Evolutionary conservation across 352 stramenopile genomes (phyloP).

Genomic region (Thalassiosira hispida): DNA sequence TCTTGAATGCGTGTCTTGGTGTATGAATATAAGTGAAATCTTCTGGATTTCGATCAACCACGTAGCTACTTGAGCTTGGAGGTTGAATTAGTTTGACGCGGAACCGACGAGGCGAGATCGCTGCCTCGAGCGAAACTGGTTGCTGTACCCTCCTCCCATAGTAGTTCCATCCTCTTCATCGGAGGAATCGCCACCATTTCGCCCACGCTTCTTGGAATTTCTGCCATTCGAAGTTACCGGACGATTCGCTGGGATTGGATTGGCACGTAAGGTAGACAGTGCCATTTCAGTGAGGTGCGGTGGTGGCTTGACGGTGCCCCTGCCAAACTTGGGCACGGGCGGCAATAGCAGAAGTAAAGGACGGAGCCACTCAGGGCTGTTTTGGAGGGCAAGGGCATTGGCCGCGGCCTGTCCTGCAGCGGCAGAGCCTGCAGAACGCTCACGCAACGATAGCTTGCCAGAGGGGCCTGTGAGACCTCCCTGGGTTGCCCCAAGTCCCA

Average conservation of each 20-base stretch:
- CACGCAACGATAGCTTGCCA: constrained; percentile 63
- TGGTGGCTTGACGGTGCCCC: constrained; percentile 68
- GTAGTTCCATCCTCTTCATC: constrained; percentile 65
- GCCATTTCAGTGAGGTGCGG: constrained; percentile 78
- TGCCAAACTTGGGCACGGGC: constrained; percentile 55
- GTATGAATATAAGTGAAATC: constrained; percentile 13
- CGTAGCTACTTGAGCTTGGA: no score
- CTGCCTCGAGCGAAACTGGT: constrained; percentile 75
- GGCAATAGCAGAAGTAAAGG: constrained; percentile 68
- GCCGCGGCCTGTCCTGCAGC: constrained; percentile 27
- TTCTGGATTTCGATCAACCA: neutral
- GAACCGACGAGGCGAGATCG: constrained; percentile 30
- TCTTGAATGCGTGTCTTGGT: no score
- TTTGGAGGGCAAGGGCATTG: constrained; percentile 60
- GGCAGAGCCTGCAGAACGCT: constrained; percentile 43
- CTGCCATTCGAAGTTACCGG: constrained; percentile 46
- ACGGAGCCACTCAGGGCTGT: constrained; percentile 79
- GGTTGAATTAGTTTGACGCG: constrained; percentile 6
- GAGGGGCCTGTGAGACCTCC: constrained; percentile 38
- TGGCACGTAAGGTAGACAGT: constrained; percentile 62
- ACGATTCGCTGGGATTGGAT: constrained; percentile 62
- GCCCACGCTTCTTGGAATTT: constrained; percentile 45
- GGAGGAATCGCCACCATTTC: constrained; percentile 61
- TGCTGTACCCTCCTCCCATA: constrained; percentile 66
- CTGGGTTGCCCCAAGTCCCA: constrained; percentile 19